Evolutionary conservation across 2,329 filamentous ascomycete species (phyloP).

Genomic region (Cadophora sp.): DNA sequence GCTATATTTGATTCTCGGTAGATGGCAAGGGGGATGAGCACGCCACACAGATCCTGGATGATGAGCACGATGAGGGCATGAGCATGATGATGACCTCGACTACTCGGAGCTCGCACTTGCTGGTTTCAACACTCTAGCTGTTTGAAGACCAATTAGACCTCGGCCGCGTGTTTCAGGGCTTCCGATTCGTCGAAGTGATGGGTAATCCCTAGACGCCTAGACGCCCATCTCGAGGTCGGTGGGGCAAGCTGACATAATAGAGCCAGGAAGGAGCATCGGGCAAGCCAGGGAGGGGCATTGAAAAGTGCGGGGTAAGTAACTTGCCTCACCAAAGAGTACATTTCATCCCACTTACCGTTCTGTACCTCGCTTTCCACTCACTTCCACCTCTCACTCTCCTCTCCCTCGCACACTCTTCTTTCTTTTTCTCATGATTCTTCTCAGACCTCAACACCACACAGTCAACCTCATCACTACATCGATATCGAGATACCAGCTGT

Average conservation of each 20-base stretch:
- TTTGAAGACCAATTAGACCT: constrained; percentile 13
- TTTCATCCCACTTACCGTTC: constrained; percentile 8
- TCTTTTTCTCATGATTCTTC: background rate
- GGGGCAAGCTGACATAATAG: constrained; percentile 16
- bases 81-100: no score
- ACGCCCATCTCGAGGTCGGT: background rate
- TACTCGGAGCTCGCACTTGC: no score
- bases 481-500: background rate
- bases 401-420: background rate
- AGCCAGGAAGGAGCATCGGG: background rate
- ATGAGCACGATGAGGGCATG: background rate
- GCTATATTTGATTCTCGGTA: constrained; percentile 11
- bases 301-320: constrained; percentile 16
- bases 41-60: constrained; percentile 9
- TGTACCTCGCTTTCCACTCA: background rate
- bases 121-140: background rate
- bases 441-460: background rate
- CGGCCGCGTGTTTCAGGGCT: background rate
- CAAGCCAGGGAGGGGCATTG: background rate
- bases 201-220: constrained; percentile 15
- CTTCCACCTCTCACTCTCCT: background rate
- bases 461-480: background rate
- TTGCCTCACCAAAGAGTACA: constrained; percentile 8
- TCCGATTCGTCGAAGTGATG: constrained; percentile 2
- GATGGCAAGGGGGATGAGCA: constrained; percentile 5